Base-by-base conservation (phyloP, 768 basidiomycete species). In the Rhodotorula babjevae region DNA sequence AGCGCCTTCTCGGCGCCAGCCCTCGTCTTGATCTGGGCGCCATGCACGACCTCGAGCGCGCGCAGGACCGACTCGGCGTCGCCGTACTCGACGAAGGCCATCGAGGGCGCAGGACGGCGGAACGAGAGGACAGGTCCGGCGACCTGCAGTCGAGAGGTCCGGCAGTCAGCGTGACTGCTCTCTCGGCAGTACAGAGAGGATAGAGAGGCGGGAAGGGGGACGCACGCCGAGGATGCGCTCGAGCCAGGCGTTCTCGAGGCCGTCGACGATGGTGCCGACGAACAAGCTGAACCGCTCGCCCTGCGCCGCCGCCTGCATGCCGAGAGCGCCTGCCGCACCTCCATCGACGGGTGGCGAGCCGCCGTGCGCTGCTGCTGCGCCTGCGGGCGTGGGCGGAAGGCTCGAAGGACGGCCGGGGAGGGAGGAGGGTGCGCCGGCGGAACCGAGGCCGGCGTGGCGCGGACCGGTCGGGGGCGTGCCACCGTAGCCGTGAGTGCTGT, bases 81-180 rank as follows among this genome's bases (percentile, higher is more conserved):
- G 80, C 94, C 91, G 79, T 87, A 98, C 80, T 95, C 91, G 61
- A 92, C 95, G 81, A 98, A 99, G 18, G 94, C 96, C 79, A 98
- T 98, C 6, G 92, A 94, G 91, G 12, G 94, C 90, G 81, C 94
- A 92, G 78, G 94, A 92, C 27, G 90, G 88, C 36, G 93, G 83
- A 99, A 91, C 1, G 91, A 92, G 71, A 88, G 87, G 71, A 97
- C 84, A 8, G 88, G 87, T 23, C 96, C 96, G 77, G 93, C 97
- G 42, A 93, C 88, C 94, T 97, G 70, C 29, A 23, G 31, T 21
- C 46, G 59, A 44, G 6, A 14, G 14, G 12, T 23, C 68, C 44
- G 36, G 68, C 8, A 2, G n/a, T 27, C 42, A n/a, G 59, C 29
- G 10, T 7, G 14, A 4, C 49, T 61, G n/a, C 64, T 27, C 57